Conservation (phyloP, 2,329 filamentous ascomycete species). For the Sarocladium brachiariae region DNA sequence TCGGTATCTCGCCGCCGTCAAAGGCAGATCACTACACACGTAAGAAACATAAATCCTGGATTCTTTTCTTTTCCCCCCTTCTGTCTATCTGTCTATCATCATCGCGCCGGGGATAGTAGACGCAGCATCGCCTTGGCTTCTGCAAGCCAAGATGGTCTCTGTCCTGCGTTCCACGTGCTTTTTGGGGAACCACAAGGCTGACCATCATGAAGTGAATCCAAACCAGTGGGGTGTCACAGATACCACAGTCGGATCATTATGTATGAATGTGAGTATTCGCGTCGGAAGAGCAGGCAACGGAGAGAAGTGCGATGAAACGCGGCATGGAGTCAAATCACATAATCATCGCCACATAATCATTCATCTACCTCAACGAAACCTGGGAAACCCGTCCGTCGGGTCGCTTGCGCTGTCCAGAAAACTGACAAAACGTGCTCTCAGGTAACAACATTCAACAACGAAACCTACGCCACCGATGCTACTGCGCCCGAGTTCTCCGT, state of each 20-base stretch:
- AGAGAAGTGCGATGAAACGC: too few relatives aligned
- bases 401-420: too few relatives aligned
- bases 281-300: not conserved
- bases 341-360: too few relatives aligned
- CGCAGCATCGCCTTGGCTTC: constrained; percentile 5
- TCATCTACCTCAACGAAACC: too few relatives aligned
- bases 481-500: constrained; percentile 42
- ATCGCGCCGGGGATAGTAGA: not conserved
- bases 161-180: not conserved
- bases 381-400: too few relatives aligned
- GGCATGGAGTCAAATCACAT: too few relatives aligned
- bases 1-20: constrained; percentile 37
- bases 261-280: constrained; percentile 42
- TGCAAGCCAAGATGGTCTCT: constrained; percentile 8
- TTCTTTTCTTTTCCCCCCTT: not conserved
- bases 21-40: constrained; percentile 39
- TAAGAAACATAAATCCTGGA: constrained; percentile 24
- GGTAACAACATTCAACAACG: constrained; percentile 44
- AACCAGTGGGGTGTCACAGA: constrained; percentile 46
- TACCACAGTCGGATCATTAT: constrained; percentile 33
- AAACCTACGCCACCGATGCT: constrained; percentile 38
- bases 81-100: not conserved
- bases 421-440: constrained; percentile 16
- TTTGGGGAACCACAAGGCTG: constrained; percentile 8
- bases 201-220: constrained; percentile 38